Conservation (phyloP, 495 filamentous ascomycete species). For the Podospora anserina region DNA sequence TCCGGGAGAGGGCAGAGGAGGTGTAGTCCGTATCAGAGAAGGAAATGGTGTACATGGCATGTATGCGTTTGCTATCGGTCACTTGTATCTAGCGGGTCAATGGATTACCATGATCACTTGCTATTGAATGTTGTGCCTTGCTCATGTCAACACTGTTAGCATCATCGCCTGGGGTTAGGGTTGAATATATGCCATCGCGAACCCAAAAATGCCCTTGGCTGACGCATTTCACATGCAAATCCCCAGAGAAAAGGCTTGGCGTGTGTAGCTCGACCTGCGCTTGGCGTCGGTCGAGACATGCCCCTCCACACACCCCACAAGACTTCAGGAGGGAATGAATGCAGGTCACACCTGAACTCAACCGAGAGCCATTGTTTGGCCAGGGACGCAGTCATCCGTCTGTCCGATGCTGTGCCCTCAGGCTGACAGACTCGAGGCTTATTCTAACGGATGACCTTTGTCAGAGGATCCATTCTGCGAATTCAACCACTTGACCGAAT, state of each 20-base stretch:
- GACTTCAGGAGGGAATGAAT: neutral
- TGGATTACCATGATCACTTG: neutral
- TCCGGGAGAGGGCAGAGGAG: neutral
- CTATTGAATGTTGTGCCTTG: neutral
- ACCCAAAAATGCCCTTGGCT: neutral
- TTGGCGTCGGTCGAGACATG: conserved; percentile 1
- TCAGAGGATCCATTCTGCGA: neutral
- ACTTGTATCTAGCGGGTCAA: neutral
- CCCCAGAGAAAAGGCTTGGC: neutral
- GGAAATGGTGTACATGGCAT: neutral
- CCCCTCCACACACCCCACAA: neutral
- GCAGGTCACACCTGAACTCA: neutral
- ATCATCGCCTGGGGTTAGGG: neutral
- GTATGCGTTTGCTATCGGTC: neutral
- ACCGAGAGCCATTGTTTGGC: neutral
- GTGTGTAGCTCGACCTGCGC: neutral
- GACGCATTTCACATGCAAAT: conserved; percentile 1
- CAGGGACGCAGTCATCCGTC: neutral
- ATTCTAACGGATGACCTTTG: neutral
- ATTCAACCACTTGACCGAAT: neutral
- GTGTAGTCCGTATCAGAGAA: neutral
- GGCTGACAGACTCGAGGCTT: neutral
- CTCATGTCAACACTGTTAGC: neutral
- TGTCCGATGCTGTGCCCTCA: neutral
- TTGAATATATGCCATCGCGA: neutral